Evolutionary conservation across 306 rosid genomes (phyloP).

Genomic region (Neltuma alba): DNA sequence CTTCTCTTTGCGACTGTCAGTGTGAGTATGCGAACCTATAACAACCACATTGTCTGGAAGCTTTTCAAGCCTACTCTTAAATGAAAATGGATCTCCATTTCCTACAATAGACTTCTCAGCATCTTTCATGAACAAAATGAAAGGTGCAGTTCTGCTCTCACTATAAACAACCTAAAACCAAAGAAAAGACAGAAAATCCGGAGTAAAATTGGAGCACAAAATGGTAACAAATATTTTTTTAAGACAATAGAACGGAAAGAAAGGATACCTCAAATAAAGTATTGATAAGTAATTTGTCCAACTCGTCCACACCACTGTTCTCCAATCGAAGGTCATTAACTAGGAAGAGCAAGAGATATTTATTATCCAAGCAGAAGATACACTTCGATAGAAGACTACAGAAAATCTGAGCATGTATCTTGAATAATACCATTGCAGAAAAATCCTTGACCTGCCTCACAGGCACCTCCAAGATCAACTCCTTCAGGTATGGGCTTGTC

Average conservation of each 20-base stretch:
- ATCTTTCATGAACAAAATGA: constrained; percentile 98
- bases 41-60: constrained; percentile 96
- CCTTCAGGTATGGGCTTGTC: constrained; percentile 90
- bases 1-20: constrained; percentile 96
- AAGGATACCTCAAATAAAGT: constrained; percentile 83
- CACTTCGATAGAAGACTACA: constrained; percentile 15
- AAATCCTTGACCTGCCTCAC: constrained; percentile 85
- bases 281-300: constrained; percentile 88
- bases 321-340: constrained; percentile 91
- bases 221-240: not conserved
- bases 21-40: constrained; percentile 87
- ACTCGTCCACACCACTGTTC: constrained; percentile 70
- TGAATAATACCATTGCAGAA: constrained; percentile 79
- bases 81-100: constrained; percentile 75
- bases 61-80: constrained; percentile 80
- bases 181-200: not conserved
- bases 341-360: constrained; percentile 41
- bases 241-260: constrained; percentile 23
- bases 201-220: constrained; percentile 16
- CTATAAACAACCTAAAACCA: constrained; percentile 64
- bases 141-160: constrained; percentile 86
- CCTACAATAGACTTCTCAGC: constrained; percentile 98
- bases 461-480: constrained; percentile 95
- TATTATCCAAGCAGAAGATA: constrained; percentile 32
- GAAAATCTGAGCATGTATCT: constrained; percentile 21